Evolutionary conservation across 177 flowering plant species (phyloP).

Genomic region (Vitis hybrid): DNA sequence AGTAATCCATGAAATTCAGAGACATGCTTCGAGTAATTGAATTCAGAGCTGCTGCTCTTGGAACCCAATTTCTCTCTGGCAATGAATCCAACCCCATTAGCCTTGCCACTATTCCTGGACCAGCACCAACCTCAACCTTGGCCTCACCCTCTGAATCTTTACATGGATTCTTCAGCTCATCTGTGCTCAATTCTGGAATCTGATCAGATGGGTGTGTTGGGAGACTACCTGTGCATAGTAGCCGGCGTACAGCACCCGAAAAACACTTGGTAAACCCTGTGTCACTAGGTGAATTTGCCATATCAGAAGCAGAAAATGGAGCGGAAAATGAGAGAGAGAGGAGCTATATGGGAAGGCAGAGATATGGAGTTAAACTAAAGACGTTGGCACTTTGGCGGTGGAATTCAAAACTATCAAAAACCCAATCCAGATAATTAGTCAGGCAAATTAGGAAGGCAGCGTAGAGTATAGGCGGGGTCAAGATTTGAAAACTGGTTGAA

Average conservation of each 20-base stretch:
- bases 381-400: too few relatives aligned
- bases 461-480: not conserved
- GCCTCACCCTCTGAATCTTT: constrained; percentile 6
- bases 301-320: not conserved
- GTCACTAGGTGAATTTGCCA: constrained; percentile 8
- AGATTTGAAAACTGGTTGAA: too few relatives aligned
- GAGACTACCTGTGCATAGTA: constrained; percentile 33
- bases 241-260: constrained; percentile 23
- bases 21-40: constrained; percentile 56
- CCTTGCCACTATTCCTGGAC: constrained; percentile 63
- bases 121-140: constrained; percentile 4
- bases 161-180: not conserved
- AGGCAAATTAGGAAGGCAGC: not conserved
- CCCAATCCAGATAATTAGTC: too few relatives aligned
- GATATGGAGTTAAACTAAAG: too few relatives aligned
- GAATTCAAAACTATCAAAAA: too few relatives aligned
- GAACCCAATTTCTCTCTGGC: constrained; percentile 37
- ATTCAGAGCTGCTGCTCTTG: constrained; percentile 14
- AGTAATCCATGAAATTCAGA: constrained; percentile 47
- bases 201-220: constrained; percentile 43
- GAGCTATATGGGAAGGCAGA: too few relatives aligned
- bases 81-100: constrained; percentile 73
- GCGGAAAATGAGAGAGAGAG: not conserved
- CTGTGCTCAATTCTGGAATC: constrained; percentile 9
- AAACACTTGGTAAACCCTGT: constrained; percentile 33